These are phyloP conservation scores for Coniochaeta ligniaria DNA, from an alignment of 2,329 filamentous ascomycete genomes.

Conservation along the genomic window DNA sequence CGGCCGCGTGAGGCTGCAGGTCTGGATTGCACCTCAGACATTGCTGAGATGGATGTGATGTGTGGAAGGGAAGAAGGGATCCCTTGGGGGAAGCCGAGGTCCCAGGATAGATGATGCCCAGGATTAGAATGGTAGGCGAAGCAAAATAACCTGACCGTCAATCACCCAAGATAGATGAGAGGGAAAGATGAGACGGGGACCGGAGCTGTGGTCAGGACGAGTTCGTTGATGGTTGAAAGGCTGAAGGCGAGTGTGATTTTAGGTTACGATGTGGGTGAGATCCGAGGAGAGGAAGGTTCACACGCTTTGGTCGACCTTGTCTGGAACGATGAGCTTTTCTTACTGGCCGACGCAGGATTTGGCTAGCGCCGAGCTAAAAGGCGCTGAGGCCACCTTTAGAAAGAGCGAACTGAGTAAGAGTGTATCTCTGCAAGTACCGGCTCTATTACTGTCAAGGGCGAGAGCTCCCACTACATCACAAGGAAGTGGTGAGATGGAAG, in stretches of 20 bases:
- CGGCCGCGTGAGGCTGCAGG: slow-evolving; percentile 79
- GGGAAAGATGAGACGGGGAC: not conserved
- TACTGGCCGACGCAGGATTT: not conserved
- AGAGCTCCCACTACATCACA: not conserved
- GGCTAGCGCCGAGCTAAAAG: not conserved
- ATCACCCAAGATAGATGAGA: not conserved
- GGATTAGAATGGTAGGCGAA: not conserved
- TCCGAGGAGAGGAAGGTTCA: slow-evolving; percentile 1
- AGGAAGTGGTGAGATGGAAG: not conserved
- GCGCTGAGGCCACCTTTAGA: not conserved
- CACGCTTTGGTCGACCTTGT: not conserved
- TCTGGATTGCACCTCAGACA: slow-evolving; percentile 93
- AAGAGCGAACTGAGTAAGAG: not conserved
- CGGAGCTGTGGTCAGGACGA: not conserved
- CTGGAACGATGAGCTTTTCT: not conserved
- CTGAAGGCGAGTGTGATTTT: not conserved
- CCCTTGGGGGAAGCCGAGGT: not conserved
- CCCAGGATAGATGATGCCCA: not conserved
- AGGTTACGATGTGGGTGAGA: not conserved
- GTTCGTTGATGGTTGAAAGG: not conserved
- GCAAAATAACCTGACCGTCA: not conserved
- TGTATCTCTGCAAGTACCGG: not conserved
- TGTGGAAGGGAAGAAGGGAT: not conserved
- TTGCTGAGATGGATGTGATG: slow-evolving; percentile 38
- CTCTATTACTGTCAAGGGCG: not conserved